phyloP scores from a whole-genome alignment of 2,329 filamentous ascomycete species.

The Alternaria tenuissima region DNA sequence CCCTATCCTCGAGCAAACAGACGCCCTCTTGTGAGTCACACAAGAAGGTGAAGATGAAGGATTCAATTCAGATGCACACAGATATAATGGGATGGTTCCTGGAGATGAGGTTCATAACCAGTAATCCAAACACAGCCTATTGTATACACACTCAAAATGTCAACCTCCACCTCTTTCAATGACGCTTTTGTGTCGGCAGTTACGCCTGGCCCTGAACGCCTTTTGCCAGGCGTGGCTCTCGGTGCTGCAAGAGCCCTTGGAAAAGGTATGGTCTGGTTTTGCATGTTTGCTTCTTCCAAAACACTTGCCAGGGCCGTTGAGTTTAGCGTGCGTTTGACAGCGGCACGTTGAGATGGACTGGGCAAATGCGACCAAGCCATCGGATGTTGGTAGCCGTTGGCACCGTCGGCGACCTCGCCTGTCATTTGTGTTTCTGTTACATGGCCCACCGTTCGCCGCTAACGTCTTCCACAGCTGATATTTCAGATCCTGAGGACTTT shows the following conservation, averaged over 20 bases:
- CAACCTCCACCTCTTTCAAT: conserved; percentile 16
- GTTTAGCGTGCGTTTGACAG: conserved; percentile 8
- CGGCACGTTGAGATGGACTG: not conserved
- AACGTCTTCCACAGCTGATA: not conserved
- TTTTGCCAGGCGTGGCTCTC: conserved; percentile 29
- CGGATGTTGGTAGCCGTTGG: conserved; percentile 6
- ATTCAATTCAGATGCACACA: not conserved
- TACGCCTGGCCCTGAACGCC: conserved; percentile 14
- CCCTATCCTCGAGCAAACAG: not conserved
- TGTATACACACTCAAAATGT: not conserved
- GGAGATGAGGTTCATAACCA: not conserved
- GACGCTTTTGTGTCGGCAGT: conserved; percentile 3
- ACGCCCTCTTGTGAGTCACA: not conserved
- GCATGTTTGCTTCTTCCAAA: conserved; percentile 9
- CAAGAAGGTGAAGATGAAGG: not conserved
- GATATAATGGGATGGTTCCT: not conserved
- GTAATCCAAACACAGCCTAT: not conserved
- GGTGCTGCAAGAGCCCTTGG: conserved; percentile 30
- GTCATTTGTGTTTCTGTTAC: conserved; percentile 4
- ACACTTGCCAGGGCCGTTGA: conserved; percentile 7
- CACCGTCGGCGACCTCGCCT: conserved; percentile 3
- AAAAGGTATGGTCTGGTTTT: conserved; percentile 20
- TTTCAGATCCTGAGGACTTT: conserved; percentile 17
- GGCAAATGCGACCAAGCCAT: not conserved
- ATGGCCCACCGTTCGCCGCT: not conserved